Conservation (phyloP, 352 stramenopile species). For the Pythium volutum region DNA sequence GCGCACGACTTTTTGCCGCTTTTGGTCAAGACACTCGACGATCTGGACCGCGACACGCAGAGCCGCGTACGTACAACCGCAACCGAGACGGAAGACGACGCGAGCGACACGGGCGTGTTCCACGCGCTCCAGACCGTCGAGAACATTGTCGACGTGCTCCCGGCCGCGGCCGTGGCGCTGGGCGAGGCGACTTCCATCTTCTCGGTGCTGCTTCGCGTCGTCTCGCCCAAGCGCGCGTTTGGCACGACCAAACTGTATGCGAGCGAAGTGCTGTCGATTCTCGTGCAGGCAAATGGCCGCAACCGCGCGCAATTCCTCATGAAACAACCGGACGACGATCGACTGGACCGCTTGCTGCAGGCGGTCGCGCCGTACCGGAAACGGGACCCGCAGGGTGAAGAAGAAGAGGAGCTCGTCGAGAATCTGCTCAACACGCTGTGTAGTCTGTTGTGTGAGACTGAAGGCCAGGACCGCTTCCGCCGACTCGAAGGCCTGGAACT, state of each 20-base stretch:
- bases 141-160: constrained; percentile 48
- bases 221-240: constrained; percentile 27
- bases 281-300: constrained; percentile 42
- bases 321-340: constrained; percentile 35
- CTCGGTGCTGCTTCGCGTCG: constrained; percentile 20
- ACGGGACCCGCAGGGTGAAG: constrained; percentile 40
- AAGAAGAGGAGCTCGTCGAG: constrained; percentile 89
- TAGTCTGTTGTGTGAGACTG: constrained; percentile 48
- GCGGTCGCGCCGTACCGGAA: constrained; percentile 75
- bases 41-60: constrained; percentile 28
- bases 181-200: constrained; percentile 21
- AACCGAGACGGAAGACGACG: constrained; percentile 21
- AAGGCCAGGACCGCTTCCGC: constrained; percentile 34
- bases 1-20: constrained; percentile 33
- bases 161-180: constrained; percentile 18
- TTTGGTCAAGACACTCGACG: constrained; percentile 32
- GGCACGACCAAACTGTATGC: constrained; percentile 56
- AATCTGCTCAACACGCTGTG: constrained; percentile 82
- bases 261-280: constrained; percentile 62
- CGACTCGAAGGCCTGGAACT: constrained; percentile 88
- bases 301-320: constrained; percentile 30
- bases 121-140: constrained; percentile 54
- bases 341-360: constrained; percentile 84
- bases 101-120: constrained; percentile 52
- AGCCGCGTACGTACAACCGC: constrained; percentile 18